Percentiles rank a stretch among this genome's conserved stretches.
Evolutionary conservation across 768 basidiomycete genomes (phyloP).

Genomic region (Boletus bicolor): DNA sequence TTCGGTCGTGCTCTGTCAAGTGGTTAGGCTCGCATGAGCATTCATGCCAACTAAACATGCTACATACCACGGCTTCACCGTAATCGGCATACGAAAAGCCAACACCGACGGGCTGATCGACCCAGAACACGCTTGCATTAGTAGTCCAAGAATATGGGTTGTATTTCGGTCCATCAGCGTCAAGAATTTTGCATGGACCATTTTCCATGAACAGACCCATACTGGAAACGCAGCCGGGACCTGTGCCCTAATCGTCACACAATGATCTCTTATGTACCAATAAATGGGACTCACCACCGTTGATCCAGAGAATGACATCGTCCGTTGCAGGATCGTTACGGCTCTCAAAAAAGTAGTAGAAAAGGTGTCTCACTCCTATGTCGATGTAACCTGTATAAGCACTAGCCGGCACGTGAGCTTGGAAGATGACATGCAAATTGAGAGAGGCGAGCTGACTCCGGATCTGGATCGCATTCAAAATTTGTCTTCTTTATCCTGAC

Average conservation of each 20-base stretch:
- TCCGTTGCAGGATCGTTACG: constrained; percentile 52
- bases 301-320: constrained; percentile 53
- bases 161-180: constrained; percentile 42
- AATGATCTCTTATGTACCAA: not conserved
- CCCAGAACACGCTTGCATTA: constrained; percentile 48
- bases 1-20: constrained; percentile 49
- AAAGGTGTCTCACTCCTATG: constrained; percentile 56
- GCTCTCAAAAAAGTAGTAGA: constrained; percentile 76
- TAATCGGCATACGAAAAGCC: constrained; percentile 44
- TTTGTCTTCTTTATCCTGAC: constrained; percentile 40
- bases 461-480: constrained; percentile 22
- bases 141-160: constrained; percentile 53
- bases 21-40: not conserved
- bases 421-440: not conserved
- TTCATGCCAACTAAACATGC: constrained; percentile 6
- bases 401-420: constrained; percentile 26
- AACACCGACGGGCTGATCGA: constrained; percentile 40
- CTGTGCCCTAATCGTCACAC: constrained; percentile 6
- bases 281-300: constrained; percentile 45
- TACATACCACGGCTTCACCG: constrained; percentile 34
- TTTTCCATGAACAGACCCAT: constrained; percentile 65
- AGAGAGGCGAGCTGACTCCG: constrained; percentile 22
- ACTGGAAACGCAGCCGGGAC: constrained; percentile 52
- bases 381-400: constrained; percentile 67
- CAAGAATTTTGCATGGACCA: constrained; percentile 17